Evolutionary conservation across 176 grass and related monocot species (phyloP), one percentile per base, ranked within the genome.

Genomic region (Alloteropsis semialata): DNA sequence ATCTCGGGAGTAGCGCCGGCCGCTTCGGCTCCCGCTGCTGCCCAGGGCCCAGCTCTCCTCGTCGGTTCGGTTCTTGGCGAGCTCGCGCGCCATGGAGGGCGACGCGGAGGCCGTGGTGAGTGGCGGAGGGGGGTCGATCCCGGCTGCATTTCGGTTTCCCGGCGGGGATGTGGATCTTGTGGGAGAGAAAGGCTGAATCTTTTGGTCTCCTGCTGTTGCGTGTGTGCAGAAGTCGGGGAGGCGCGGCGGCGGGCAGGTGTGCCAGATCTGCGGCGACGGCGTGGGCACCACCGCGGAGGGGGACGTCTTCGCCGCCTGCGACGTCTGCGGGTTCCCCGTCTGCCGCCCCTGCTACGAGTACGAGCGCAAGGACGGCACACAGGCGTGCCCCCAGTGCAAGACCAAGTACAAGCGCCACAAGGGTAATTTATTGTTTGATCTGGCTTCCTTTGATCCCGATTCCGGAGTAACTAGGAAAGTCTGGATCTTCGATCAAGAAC

Each of bases 371-470:
- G 97, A 96, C 44, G 97, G 97, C 29, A 99, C 84, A 34, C 93
- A 99, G 59, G 87, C 89, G 32, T 99, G 97, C 85, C 97, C 93
- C 5, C 97, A 99, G 79, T 99, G 97, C 97, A 99, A 99, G 89
- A 99, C 97, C 85, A 93, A 94, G 82, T 96, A 95, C 97, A 99
- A 99, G 89, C 91, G 93, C 55, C 97, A 95, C 89, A 99, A 96
- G 72, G 97, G 97, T 99, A 88, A 88, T 22, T 6, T 21, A 30
- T 10, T 81, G 46, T 43, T 69, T 48, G 58, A 80, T 78, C 49
- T 39, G 19, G 55, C 72, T 14, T 5, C 56, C 64, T 37, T 16
- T 14, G 59, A 63, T 34, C 66, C 34, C 12, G 15, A 21, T 76
- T 66, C 25, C 6, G 55, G n/a, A 82, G 19, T 45, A 18, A 36